A percentile compares a stretch with the other conserved stretches of the same genome.
Evolutionary conservation across 495 filamentous ascomycete genomes (phyloP).

Genomic region (Parachaetomium inaequale): DNA sequence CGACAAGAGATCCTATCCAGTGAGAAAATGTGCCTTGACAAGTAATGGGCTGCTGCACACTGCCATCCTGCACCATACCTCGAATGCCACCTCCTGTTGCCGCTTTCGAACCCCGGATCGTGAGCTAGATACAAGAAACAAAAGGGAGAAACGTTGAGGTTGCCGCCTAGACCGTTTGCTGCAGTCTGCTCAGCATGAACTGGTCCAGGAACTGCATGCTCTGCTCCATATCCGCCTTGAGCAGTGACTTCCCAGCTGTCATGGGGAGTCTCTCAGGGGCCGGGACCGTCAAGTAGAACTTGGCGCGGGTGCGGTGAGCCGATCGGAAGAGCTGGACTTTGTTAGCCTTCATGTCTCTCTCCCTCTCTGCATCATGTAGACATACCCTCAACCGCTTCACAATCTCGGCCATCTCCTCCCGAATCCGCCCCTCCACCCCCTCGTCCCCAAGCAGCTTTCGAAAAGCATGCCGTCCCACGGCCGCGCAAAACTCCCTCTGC

Average conservation of each 20-base stretch:
- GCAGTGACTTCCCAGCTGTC: conserved; percentile 45
- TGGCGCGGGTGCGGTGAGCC: conserved; percentile 38
- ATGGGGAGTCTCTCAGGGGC: conserved; percentile 44
- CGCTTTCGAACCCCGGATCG: too few species aligned
- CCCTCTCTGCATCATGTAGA: too few species aligned
- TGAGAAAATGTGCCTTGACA: too few species aligned
- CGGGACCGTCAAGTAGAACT: conserved; percentile 35
- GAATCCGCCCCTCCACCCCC: conserved; percentile 27
- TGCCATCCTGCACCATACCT: too few species aligned
- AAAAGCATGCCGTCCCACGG: conserved; percentile 26
- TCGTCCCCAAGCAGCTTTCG: conserved; percentile 22
- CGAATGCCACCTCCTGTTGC: too few species aligned
- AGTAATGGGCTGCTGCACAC: too few species aligned
- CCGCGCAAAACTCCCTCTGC: conserved; percentile 34
- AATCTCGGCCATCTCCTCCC: conserved; percentile 32
- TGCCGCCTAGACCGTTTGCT: conserved; percentile 20
- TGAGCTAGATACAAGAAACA: too few species aligned
- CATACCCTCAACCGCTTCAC: conserved; percentile 37
- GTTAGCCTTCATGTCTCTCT: too few species aligned
- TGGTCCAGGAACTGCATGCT: conserved; percentile 22
- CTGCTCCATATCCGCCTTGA: conserved; percentile 26
- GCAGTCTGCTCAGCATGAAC: conserved; percentile 21
- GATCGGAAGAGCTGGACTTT: conserved; percentile 31
- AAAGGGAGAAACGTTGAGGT: too few species aligned
- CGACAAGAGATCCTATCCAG: too few species aligned